phyloP scores from a whole-genome alignment of 768 basidiomycete genomes.

The Postia placenta region DNA sequence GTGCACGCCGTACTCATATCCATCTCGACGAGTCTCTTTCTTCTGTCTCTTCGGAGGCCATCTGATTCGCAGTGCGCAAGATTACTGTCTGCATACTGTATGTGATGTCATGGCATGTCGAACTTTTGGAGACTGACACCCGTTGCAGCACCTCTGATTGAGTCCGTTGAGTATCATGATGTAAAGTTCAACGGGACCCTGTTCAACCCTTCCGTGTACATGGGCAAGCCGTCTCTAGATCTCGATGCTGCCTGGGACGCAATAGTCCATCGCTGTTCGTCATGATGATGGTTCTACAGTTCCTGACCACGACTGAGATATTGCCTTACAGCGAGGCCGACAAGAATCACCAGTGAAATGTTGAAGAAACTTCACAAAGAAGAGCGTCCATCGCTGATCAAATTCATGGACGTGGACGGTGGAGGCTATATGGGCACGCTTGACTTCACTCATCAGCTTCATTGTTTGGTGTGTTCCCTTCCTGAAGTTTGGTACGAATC shows the following conservation, averaged over 20 bases:
- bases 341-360: neutral
- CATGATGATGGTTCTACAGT: too few species aligned
- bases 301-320: neutral
- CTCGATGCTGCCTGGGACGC: conserved; percentile 4
- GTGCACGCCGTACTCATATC: neutral
- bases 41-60: neutral
- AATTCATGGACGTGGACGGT: neutral
- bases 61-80: neutral
- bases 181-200: conserved; percentile 1
- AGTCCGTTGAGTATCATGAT: conserved; percentile 1
- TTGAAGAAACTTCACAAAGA: neutral
- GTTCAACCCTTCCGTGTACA: neutral
- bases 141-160: neutral
- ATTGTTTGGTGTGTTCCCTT: conserved; percentile 4
- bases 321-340: neutral
- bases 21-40: neutral
- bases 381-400: neutral
- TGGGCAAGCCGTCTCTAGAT: neutral
- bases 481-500: too few species aligned
- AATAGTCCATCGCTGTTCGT: neutral
- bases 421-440: conserved; percentile 1
- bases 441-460: conserved; percentile 1
- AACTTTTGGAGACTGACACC: neutral
- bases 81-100: neutral
- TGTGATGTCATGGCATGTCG: neutral